Evolutionary conservation across 176 grass and related monocot genomes (phyloP).

Genomic region (Aegilops tauschii): DNA sequence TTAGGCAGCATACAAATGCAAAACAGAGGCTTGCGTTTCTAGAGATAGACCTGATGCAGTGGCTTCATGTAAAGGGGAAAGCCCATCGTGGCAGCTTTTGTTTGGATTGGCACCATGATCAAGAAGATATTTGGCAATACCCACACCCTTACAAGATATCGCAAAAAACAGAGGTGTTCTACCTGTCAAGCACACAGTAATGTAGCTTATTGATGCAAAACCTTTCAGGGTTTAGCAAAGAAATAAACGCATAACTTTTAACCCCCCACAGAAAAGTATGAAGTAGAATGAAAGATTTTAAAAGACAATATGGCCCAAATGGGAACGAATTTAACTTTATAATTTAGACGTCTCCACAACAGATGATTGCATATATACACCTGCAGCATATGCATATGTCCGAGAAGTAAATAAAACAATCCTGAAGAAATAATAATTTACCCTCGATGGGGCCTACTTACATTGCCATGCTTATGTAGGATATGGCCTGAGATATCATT

Average conservation of each 20-base stretch:
- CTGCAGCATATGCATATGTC: too few relatives aligned
- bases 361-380: too few relatives aligned
- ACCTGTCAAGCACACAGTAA: conserved; percentile 19
- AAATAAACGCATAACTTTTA: neutral
- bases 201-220: neutral
- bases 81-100: conserved; percentile 6
- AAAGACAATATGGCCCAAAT: neutral
- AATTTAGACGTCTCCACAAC: too few relatives aligned
- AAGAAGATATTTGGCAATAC: conserved; percentile 24
- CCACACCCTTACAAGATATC: neutral
- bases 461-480: neutral
- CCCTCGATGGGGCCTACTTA: neutral
- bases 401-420: neutral
- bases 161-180: conserved; percentile 27
- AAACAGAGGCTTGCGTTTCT: neutral
- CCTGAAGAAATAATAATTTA: neutral
- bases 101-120: conserved; percentile 19
- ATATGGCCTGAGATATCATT: neutral
- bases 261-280: neutral
- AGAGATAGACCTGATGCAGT: conserved; percentile 2
- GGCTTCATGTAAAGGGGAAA: conserved; percentile 22
- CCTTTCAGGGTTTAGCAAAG: neutral
- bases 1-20: neutral
- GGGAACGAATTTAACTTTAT: neutral
- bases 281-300: neutral